phyloP scores from a whole-genome alignment of 1,284 basidiomycete genomes.

The Ustilago esculenta region DNA sequence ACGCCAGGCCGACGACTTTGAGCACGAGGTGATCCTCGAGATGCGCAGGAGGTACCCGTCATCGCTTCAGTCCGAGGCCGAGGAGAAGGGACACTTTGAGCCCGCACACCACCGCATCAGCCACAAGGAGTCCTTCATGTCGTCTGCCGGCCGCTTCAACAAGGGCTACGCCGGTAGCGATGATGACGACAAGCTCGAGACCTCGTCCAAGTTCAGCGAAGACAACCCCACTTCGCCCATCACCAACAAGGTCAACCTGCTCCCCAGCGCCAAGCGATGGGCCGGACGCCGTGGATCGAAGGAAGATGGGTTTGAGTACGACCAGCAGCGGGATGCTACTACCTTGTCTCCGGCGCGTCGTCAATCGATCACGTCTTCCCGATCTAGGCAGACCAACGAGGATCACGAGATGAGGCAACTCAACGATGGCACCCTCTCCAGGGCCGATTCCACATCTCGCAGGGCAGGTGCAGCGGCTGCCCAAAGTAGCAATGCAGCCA shows the following conservation, averaged over 20 bases:
- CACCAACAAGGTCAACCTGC: slow-evolving; percentile 31
- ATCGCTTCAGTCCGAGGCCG: slow-evolving; percentile 52
- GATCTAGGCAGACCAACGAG: slow-evolving; percentile 35
- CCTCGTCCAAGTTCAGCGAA: slow-evolving; percentile 36
- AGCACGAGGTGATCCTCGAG: slow-evolving; percentile 66
- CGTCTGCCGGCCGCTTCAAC: slow-evolving; percentile 14
- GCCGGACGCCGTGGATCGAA: slow-evolving; percentile 6
- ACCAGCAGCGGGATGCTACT: neutral
- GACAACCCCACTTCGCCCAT: slow-evolving; percentile 34
- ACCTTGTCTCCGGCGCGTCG: slow-evolving; percentile 14
- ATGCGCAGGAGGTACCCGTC: slow-evolving; percentile 67
- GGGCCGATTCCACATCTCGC: slow-evolving; percentile 6
- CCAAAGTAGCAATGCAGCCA: neutral
- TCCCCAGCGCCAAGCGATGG: slow-evolving; percentile 42
- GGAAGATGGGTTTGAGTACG: slow-evolving; percentile 28
- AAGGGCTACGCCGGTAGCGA: slow-evolving; percentile 29
- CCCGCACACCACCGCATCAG: neutral
- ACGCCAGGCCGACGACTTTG: slow-evolving; percentile 67
- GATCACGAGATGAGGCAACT: slow-evolving; percentile 52
- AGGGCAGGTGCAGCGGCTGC: neutral
- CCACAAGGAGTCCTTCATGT: slow-evolving; percentile 40
- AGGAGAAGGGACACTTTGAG: slow-evolving; percentile 43
- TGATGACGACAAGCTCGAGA: slow-evolving; percentile 49
- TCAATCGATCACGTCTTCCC: slow-evolving; percentile 23
- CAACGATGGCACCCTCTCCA: slow-evolving; percentile 7